Base-by-base conservation (phyloP, 164 flowering plant species). In the Kingdonia uniflora region DNA sequence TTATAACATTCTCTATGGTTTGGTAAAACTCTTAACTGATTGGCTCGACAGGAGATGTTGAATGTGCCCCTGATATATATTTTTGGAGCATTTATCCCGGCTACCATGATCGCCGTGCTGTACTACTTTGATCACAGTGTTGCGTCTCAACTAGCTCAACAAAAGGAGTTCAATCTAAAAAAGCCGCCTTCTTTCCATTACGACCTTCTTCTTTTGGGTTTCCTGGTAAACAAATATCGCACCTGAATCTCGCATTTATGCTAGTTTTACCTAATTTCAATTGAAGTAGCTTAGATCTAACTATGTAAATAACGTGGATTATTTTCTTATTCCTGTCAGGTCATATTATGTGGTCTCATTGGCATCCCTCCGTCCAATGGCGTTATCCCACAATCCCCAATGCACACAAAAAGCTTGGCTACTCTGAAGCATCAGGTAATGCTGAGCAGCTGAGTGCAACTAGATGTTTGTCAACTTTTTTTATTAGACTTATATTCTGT, bases 91-190 rank as follows among this genome's bases (percentile, higher is more conserved):
- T 78, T 92, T 65, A 76, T 92, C 61, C 98, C 98, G 23, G 98
- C 98, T n/a, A 84, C 96, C 23, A 92, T 92, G 98, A 92, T 87
- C 63, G 98, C 98, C 16, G 96, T 87, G 65, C 98, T 92, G 51
- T 92, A 92, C 69, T 92, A 85, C 75, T 92, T 92, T 54, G 96
- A 92, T 71, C 98, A 92, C 70, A 87, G 96, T 66, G 98, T 88
- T 58, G 98, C 98, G 48, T 92, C 98, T 59, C 98, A 87, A 59
- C 86, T 92, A 29, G 82, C 98, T 29, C 96, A 92, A 57, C 98
- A 87, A 57, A 73, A 82, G 67, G 98, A 92, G 70, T 92, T 92
- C 72, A 92, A 87, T 78, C 78, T 92, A 49, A 87, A 80, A 69
- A 92, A 88, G 56, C 98, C 96, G 43, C 58, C 98, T 63, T 87